Percentiles rank a stretch among this genome's conserved stretches.
Evolutionary conservation across 2,329 filamentous ascomycete genomes (phyloP).

Genomic region (Arthrobotrys sinensis): DNA sequence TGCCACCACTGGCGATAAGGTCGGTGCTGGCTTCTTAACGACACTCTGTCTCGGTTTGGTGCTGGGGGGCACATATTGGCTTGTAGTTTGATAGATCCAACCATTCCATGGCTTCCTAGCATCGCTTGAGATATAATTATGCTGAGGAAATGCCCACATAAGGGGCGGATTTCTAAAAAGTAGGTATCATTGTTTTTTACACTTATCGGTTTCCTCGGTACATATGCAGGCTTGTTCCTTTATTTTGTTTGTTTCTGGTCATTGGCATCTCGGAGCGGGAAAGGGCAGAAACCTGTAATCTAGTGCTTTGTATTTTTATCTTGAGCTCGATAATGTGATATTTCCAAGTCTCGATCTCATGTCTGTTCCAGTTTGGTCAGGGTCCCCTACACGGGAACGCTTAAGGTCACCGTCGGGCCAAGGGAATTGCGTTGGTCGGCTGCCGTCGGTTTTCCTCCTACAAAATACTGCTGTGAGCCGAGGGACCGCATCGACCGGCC

Average conservation of each 20-base stretch:
- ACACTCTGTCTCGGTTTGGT: slow-evolving; percentile 73
- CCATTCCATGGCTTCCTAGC: neutral
- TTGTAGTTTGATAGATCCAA: slow-evolving; percentile 67
- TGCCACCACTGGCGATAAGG: slow-evolving; percentile 76
- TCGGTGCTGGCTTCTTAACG: slow-evolving; percentile 79
- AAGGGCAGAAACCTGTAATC: slow-evolving; percentile 39
- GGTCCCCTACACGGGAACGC: neutral
- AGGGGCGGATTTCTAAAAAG: slow-evolving; percentile 2
- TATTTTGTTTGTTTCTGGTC: slow-evolving; percentile 34
- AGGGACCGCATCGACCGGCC: slow-evolving; percentile 37
- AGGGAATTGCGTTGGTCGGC: slow-evolving; percentile 45
- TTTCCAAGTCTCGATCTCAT: slow-evolving; percentile 14
- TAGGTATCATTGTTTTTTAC: slow-evolving; percentile 23
- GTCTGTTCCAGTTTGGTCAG: neutral
- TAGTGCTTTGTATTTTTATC: slow-evolving; percentile 37
- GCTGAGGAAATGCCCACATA: neutral
- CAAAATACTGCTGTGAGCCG: slow-evolving; percentile 30
- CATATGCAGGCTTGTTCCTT: slow-evolving; percentile 38
- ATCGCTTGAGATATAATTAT: neutral
- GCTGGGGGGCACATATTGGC: slow-evolving; percentile 73
- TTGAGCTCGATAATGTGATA: slow-evolving; percentile 18
- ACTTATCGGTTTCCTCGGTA: slow-evolving; percentile 10
- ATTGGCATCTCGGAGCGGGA: slow-evolving; percentile 49
- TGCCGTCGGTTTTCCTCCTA: slow-evolving; percentile 47
- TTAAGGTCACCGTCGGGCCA: slow-evolving; percentile 15